Percentiles rank a stretch among this genome's conserved stretches.
Evolutionary conservation across 2,329 filamentous ascomycete genomes (phyloP).

Genomic region (Parasarocladium wereldwijsianum): DNA sequence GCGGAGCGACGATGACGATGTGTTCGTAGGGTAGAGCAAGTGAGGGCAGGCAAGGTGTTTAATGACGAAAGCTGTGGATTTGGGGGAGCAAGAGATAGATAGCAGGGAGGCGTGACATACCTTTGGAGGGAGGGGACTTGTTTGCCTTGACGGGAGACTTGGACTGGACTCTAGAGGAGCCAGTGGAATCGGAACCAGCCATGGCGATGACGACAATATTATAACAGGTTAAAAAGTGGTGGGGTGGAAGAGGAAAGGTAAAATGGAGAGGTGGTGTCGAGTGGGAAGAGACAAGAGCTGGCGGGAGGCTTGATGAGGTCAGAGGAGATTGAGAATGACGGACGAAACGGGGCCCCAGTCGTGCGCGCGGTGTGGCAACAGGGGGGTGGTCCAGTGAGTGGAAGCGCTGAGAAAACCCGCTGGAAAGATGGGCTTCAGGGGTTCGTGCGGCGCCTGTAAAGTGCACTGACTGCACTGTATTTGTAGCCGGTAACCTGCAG

Average conservation of each 20-base stretch:
- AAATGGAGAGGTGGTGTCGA: constrained; percentile 7
- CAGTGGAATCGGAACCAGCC: constrained; percentile 27
- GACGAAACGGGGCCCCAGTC: too few relatives aligned
- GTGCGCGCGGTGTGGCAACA: too few relatives aligned
- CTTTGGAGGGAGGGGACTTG: constrained; percentile 26
- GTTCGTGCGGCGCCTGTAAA: too few relatives aligned
- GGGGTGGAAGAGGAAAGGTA: constrained; percentile 11
- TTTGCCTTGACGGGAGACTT: constrained; percentile 33
- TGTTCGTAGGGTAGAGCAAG: too few relatives aligned
- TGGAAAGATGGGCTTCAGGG: too few relatives aligned
- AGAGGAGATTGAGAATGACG: constrained; percentile 6
- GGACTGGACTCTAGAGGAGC: constrained; percentile 25
- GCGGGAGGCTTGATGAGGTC: constrained; percentile 8
- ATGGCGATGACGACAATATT: constrained; percentile 37
- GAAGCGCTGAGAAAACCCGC: too few relatives aligned
- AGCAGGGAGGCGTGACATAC: constrained; percentile 18
- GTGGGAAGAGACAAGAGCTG: constrained; percentile 6
- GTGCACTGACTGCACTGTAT: too few relatives aligned
- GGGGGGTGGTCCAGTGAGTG: too few relatives aligned
- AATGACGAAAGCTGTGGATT: constrained; percentile 12
- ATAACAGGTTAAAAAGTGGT: constrained; percentile 21
- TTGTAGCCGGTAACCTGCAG: too few relatives aligned
- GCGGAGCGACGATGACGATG: constrained; percentile 10
- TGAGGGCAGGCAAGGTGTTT: too few relatives aligned
- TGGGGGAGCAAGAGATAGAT: constrained; percentile 4